phyloP scores from a whole-genome alignment of 371 early-diverging fungal genomes.

The Saksenaea vasiformis region DNA sequence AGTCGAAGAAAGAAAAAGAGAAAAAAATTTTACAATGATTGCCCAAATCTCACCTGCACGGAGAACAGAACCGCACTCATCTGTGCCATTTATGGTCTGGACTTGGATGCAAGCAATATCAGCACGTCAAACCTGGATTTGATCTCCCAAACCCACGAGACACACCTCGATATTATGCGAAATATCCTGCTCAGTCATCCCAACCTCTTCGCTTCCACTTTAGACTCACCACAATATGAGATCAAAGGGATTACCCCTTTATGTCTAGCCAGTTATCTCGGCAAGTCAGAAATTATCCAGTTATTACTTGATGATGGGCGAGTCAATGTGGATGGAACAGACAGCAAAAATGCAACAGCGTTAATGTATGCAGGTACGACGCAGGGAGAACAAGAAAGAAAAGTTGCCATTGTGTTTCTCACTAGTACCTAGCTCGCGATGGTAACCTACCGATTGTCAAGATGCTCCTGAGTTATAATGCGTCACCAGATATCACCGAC shows the following conservation, averaged over 20 bases:
- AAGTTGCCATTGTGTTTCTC: neutral
- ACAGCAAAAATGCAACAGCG: slow-evolving; percentile 73
- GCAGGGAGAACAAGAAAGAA: neutral
- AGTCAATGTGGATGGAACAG: slow-evolving; percentile 67
- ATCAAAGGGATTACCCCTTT: slow-evolving; percentile 74
- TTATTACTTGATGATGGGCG: slow-evolving; percentile 65
- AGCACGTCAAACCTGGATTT: slow-evolving; percentile 61
- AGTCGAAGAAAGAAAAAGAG: slow-evolving; percentile 10
- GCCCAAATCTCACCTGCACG: neutral
- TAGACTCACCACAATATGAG: slow-evolving; percentile 69
- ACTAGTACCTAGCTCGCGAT: slow-evolving; percentile 57
- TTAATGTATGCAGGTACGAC: slow-evolving; percentile 79
- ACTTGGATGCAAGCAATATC: slow-evolving; percentile 53
- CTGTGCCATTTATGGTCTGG: slow-evolving; percentile 63
- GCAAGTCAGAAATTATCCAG: slow-evolving; percentile 64
- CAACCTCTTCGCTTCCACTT: slow-evolving; percentile 51
- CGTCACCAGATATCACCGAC: slow-evolving; percentile 63
- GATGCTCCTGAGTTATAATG: slow-evolving; percentile 56
- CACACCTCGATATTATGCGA: slow-evolving; percentile 60
- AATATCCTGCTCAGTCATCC: slow-evolving; percentile 60
- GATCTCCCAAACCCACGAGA: slow-evolving; percentile 57
- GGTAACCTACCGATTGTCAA: slow-evolving; percentile 65
- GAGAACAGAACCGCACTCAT: slow-evolving; percentile 55
- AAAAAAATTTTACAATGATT: neutral
- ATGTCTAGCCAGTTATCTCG: slow-evolving; percentile 75